Evolutionary conservation across 2,329 filamentous ascomycete species (phyloP), one percentile per base, ranked within the genome.

Genomic region (Aspergillus pseudoterreus): DNA sequence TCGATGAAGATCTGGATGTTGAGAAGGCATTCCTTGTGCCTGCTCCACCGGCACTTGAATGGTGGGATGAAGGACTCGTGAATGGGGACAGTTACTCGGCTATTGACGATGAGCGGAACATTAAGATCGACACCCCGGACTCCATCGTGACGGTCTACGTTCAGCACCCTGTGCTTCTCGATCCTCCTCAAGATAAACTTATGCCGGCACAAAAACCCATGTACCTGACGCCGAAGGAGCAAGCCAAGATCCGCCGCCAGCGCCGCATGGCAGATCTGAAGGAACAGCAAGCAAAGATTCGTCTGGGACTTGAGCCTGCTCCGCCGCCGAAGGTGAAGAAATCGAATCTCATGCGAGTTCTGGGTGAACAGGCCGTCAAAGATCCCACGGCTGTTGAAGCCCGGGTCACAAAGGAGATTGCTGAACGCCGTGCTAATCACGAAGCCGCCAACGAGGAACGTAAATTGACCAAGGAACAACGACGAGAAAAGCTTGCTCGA

Each of bases 331-430:
- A 97, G 73, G 90, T 99, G 61, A 97, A 96, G 75, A 95, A 95
- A 72, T 89, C 87, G 52, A 99, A 99, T 70, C 82, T 99, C 67
- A 99, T 99, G 94, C 87, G 92, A 52, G 94, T 99, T 27, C 80
- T 96, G 50, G 94, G 94, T 56, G 90, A 96, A 67, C 87, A 90
- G 71, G 86, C 86, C 15, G 92, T 99, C 59, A 95, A 96, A 67
- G 94, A 99, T 72, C 94, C 94, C 6, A 99, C 95, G 0, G 94
- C 94, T 4, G 94, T 99, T 43, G 94, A 99, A 74, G 90, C 91
- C 46, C 85, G 90, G 21, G 94, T 99, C 47, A 96, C 95, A 70
- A 82, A 86, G 48, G 91, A 99, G 71, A 96, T 99, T 58, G 87
- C 87, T 24, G 91, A 95, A 56, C 88, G 94, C 39, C 84, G 87